Conservation (phyloP, 495 filamentous ascomycete species). For the Pseudevernia furfuracea region DNA sequence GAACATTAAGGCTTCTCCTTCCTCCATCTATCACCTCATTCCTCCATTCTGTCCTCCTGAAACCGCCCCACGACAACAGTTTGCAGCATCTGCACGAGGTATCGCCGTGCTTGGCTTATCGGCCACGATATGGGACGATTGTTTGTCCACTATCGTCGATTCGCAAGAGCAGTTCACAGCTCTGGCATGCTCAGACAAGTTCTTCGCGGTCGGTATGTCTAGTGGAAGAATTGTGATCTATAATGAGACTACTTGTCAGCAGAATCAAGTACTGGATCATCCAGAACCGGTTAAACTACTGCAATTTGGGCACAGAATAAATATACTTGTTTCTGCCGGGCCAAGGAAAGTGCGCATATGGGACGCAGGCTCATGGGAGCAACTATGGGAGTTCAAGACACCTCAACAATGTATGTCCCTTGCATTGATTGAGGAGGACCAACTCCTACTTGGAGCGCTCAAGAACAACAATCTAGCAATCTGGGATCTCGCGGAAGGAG, state of each 20-base stretch:
- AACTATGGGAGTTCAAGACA: constrained; percentile 22
- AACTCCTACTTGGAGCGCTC: constrained; percentile 22
- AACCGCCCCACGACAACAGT: constrained; percentile 23
- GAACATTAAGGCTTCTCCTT: constrained; percentile 24
- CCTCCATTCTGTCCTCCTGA: constrained; percentile 30
- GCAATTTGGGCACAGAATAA: constrained; percentile 20
- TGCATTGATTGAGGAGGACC: constrained; percentile 23
- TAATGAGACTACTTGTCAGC: constrained; percentile 24
- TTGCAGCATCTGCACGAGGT: constrained; percentile 16
- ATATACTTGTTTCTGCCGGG: constrained; percentile 23
- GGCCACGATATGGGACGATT: constrained; percentile 27
- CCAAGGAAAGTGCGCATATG: constrained; percentile 24
- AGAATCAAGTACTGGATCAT: constrained; percentile 22
- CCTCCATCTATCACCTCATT: constrained; percentile 28
- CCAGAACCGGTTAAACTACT: constrained; percentile 21
- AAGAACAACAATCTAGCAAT: constrained; percentile 22
- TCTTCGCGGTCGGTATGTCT: constrained; percentile 18
- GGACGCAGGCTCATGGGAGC: constrained; percentile 21
- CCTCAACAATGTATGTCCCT: constrained; percentile 19
- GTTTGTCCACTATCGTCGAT: constrained; percentile 24
- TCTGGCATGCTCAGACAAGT: constrained; percentile 16
- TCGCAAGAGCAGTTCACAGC: constrained; percentile 8
- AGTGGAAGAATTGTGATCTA: constrained; percentile 25
- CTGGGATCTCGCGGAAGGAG: constrained; percentile 25
- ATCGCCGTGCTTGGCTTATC: constrained; percentile 26